phyloP scores from a whole-genome alignment of 2,329 filamentous ascomycete species.

The Aspergillus persii region DNA sequence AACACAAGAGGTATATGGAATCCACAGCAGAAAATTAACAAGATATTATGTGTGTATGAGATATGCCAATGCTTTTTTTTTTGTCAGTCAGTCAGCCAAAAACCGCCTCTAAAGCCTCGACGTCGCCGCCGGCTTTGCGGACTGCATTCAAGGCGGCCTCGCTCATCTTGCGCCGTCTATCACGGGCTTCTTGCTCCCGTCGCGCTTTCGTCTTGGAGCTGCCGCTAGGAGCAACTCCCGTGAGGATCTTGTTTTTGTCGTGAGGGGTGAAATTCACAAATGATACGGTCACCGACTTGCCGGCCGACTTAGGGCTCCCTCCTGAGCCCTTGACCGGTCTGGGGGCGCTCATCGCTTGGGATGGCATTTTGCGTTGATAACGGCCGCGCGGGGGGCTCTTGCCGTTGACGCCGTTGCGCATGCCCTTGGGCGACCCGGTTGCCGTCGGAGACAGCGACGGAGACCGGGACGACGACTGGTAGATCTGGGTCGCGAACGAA shows the following conservation, averaged over 20 bases:
- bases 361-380: slow-evolving; percentile 41
- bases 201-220: slow-evolving; percentile 93
- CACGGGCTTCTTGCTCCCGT: slow-evolving; percentile 80
- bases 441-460: slow-evolving; percentile 39
- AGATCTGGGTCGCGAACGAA: slow-evolving; percentile 30
- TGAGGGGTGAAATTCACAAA: slow-evolving; percentile 90
- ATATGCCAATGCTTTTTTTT: slow-evolving; percentile 11
- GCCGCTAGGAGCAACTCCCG: slow-evolving; percentile 86
- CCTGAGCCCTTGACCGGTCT: slow-evolving; percentile 33
- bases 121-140: slow-evolving; percentile 45
- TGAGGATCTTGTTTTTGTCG: slow-evolving; percentile 76
- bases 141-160: slow-evolving; percentile 45
- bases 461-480: slow-evolving; percentile 29
- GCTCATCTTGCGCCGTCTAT: slow-evolving; percentile 59
- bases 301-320: slow-evolving; percentile 30
- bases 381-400: slow-evolving; percentile 34
- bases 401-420: slow-evolving; percentile 25
- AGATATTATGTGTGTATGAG: neutral
- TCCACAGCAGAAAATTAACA: slow-evolving; percentile 5
- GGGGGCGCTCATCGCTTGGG: slow-evolving; percentile 31
- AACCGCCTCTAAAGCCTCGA: slow-evolving; percentile 43
- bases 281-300: slow-evolving; percentile 50
- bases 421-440: slow-evolving; percentile 30
- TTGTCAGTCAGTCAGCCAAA: slow-evolving; percentile 26
- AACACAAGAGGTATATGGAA: slow-evolving; percentile 16